phyloP scores from a whole-genome alignment of 192 early-diverging fungal genomes.

The Allomyces macrogynus region DNA sequence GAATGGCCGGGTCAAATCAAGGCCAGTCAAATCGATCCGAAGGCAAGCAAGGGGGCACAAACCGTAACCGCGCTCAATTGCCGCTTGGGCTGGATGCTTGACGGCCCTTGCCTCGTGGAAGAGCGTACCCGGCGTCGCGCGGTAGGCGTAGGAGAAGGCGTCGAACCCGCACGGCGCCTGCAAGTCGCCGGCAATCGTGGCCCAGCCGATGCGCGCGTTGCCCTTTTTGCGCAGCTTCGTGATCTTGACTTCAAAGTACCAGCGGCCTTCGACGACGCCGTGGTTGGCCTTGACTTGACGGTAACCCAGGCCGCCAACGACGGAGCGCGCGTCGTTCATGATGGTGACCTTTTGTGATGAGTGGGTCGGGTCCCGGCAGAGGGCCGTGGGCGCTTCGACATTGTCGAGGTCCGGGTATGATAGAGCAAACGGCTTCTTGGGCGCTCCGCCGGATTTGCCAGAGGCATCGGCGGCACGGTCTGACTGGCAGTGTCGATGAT shows the following conservation, averaged over 20 bases:
- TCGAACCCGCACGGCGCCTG: conserved; percentile 59
- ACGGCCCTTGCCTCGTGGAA: conserved; percentile 28
- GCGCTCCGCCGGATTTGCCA: too few species aligned
- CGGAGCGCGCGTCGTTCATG: not conserved
- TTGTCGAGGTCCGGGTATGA: not conserved
- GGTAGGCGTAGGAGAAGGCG: conserved; percentile 45
- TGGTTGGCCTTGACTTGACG: conserved; percentile 55
- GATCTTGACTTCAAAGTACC: conserved; percentile 52
- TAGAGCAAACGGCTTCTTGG: not conserved
- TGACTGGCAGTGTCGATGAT: too few species aligned
- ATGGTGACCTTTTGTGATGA: not conserved
- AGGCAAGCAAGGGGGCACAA: too few species aligned
- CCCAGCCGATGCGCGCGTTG: conserved; percentile 50
- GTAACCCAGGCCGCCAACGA: conserved; percentile 19
- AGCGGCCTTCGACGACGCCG: conserved; percentile 47
- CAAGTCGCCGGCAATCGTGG: conserved; percentile 53
- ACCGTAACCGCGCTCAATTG: too few species aligned
- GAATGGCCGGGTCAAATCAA: too few species aligned
- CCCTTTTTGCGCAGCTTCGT: conserved; percentile 24
- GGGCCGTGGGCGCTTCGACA: not conserved
- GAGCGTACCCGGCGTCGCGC: conserved; percentile 40
- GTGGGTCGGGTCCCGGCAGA: not conserved
- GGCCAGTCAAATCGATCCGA: too few species aligned
- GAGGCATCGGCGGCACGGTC: too few species aligned
- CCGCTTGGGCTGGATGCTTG: too few species aligned